Evolutionary conservation across 1,139 yeast species (phyloP).

Genomic region (Spencermartinsiella ligniputridi): DNA sequence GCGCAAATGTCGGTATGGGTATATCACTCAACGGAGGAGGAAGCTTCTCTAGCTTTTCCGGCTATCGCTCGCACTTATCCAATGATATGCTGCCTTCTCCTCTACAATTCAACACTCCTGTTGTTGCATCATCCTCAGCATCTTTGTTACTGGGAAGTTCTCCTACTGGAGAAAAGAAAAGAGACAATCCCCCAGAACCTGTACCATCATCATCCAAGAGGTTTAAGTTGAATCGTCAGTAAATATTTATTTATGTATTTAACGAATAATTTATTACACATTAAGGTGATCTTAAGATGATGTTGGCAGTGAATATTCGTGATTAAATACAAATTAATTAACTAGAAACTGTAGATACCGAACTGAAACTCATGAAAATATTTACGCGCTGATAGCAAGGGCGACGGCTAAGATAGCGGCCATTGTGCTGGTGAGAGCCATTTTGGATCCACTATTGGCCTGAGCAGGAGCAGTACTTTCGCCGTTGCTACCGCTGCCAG

Average conservation of each 20-base stretch:
- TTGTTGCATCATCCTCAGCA: constrained; percentile 22
- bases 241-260: not conserved
- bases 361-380: not conserved
- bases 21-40: constrained; percentile 6
- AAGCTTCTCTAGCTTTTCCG: constrained; percentile 12
- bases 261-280: not conserved
- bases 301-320: no score
- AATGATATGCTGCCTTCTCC: constrained; percentile 33
- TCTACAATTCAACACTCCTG: constrained; percentile 32
- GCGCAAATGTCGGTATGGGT: constrained; percentile 1
- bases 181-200: not conserved
- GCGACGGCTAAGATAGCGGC: not conserved
- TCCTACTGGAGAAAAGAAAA: constrained; percentile 7
- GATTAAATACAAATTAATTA: not conserved
- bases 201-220: not conserved
- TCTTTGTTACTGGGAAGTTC: constrained; percentile 14
- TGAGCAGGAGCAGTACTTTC: not conserved
- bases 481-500: not conserved
- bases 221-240: not conserved
- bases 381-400: not conserved
- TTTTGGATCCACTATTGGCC: constrained; percentile 2
- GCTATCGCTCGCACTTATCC: constrained; percentile 13
- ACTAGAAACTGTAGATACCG: not conserved
- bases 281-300: no score
- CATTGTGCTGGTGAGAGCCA: not conserved